Percentiles rank a stretch among this genome's conserved stretches.
Evolutionary conservation across 2,329 filamentous ascomycete genomes (phyloP).

Genomic region (Xylariaceae sp.): DNA sequence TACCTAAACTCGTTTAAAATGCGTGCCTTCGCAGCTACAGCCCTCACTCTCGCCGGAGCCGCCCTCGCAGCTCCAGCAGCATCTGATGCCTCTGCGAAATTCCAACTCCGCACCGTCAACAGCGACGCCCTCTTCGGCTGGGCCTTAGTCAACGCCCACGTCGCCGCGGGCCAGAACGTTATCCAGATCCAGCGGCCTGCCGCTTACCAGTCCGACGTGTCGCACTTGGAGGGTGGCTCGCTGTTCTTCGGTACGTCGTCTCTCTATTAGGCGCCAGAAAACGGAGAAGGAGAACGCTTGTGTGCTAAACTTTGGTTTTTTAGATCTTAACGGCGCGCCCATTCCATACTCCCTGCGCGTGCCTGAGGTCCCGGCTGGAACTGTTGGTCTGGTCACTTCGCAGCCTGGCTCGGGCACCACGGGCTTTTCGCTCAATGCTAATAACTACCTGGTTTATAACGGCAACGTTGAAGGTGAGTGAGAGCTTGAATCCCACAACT

Average conservation of each 20-base stretch:
- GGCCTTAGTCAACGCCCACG: conserved; percentile 33
- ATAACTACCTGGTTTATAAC: conserved; percentile 25
- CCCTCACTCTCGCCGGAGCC: conserved; percentile 25
- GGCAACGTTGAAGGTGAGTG: conserved; percentile 18
- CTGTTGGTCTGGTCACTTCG: conserved; percentile 25
- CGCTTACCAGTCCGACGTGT: conserved; percentile 29
- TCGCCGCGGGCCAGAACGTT: conserved; percentile 25
- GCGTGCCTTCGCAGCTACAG: conserved; percentile 23
- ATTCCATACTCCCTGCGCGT: conserved; percentile 22
- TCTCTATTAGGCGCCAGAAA: no score
- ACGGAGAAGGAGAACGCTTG: background rate
- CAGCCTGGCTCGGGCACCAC: conserved; percentile 17
- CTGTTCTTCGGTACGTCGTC: conserved; percentile 33
- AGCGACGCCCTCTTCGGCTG: conserved; percentile 23
- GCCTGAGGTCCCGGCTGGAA: conserved; percentile 25
- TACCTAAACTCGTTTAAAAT: conserved; percentile 15
- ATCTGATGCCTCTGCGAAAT: conserved; percentile 19
- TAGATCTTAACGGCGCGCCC: conserved; percentile 13
- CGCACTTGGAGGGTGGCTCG: conserved; percentile 26
- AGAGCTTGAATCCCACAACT: no score
- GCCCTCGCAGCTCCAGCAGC: conserved; percentile 23
- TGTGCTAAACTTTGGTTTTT: background rate
- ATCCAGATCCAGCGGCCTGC: conserved; percentile 35
- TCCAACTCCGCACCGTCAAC: conserved; percentile 26
- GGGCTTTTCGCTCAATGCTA: conserved; percentile 27